A percentile compares a stretch with the other conserved stretches of the same genome.
These are phyloP conservation scores for Nemania serpens DNA, from an alignment of 2,329 filamentous ascomycete genomes.

Conservation along the genomic window DNA sequence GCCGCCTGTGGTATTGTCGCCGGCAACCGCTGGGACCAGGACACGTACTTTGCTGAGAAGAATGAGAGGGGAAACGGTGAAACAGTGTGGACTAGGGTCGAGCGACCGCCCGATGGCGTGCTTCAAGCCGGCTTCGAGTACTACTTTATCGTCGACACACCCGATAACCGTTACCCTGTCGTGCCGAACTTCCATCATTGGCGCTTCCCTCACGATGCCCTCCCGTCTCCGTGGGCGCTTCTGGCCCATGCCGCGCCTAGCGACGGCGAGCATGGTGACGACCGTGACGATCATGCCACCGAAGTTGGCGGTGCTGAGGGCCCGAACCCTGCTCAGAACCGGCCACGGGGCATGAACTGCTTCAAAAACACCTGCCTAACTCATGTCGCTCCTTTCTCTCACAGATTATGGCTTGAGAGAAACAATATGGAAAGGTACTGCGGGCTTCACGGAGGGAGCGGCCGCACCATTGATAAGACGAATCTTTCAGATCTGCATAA, in stretches of 20 bases:
- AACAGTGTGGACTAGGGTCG: not conserved
- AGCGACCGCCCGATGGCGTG: not conserved
- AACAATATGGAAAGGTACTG: slow-evolving; percentile 16
- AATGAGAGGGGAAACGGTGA: not conserved
- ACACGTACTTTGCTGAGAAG: slow-evolving; percentile 5
- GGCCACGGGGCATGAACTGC: not conserved
- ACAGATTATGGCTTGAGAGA: slow-evolving; percentile 2
- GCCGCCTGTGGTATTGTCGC: slow-evolving; percentile 16
- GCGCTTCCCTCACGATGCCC: slow-evolving; percentile 15
- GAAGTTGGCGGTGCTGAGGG: not conserved
- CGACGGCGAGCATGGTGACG: not conserved
- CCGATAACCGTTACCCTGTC: slow-evolving; percentile 1
- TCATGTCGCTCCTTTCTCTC: slow-evolving; percentile 1
- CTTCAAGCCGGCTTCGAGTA: not conserved
- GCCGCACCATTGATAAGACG: not conserved
- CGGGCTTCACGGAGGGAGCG: not conserved
- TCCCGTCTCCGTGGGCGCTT: not conserved
- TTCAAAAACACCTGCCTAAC: not conserved
- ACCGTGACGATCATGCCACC: not conserved
- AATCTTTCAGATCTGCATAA: not conserved
- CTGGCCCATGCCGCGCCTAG: not conserved
- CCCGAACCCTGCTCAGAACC: not conserved
- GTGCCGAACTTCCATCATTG: slow-evolving; percentile 17
- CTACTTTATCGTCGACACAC: slow-evolving; percentile 11
- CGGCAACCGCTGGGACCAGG: slow-evolving; percentile 4